Evolutionary conservation across 2,329 filamentous ascomycete genomes (phyloP), one percentile per base, ranked within the genome.

Genomic region (Alternaria sp.): DNA sequence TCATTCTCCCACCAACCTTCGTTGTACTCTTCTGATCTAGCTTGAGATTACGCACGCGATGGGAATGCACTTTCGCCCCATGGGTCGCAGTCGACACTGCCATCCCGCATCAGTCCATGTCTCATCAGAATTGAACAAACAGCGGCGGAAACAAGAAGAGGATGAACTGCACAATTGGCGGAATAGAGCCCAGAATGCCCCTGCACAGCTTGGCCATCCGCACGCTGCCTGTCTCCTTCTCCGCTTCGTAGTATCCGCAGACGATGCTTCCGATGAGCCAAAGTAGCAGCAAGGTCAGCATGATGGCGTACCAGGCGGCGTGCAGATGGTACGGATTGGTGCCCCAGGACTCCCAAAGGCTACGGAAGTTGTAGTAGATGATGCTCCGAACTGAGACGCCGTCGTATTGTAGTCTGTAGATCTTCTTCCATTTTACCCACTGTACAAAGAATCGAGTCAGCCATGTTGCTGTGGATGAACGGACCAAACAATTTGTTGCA

Each of bases 111-210:
- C 46, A 50, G 46, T 32, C 32, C 46, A 50, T 38, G 46, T 52
- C 50, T 41, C 50, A n/a, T 55, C 57, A 59, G 46, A 59, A 59
- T 45, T 56, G 43, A 14, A 59, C 57, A 41, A 58, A 63, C 34
- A 60, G 41, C 34, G 61, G 61, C 27, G 61, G 61, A 40, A 61
- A 64, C 58, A 64, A 34, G 51, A 64, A 64, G 16, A 61, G 38
- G 11, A 60, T 48, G 18, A 62, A 52, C 50, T 61, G 58, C 45
- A 56, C 50, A 38, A 59, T 52, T 32, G 54, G 58, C 12, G 61
- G 61, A 22, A 64, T 52, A 8, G 54, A 41, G 34, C 61, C 61
- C 22, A 64, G 22, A 30, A 57, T 22, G 10, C 54, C 58, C 30
- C 61, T 54, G 28, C 50, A 61, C 27, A 64, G 28, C 40, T 34